Percentiles rank a stretch among this genome's conserved stretches.
phyloP scores from a whole-genome alignment of 345 rosid genomes.

The Hibiscus syriacus region DNA sequence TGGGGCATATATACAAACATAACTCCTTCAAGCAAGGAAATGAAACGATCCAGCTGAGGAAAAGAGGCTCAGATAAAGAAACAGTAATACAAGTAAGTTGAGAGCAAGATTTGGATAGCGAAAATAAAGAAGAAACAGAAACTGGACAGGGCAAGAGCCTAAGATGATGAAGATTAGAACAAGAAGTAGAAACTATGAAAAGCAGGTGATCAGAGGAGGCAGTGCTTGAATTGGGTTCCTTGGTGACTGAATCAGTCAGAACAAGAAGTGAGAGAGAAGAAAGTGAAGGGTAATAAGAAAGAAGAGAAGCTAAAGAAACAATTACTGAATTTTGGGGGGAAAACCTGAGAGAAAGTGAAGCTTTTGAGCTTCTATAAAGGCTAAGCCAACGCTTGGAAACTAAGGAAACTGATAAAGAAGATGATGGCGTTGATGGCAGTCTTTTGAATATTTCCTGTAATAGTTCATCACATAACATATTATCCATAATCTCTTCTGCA shows the following conservation, averaged over 20 bases:
- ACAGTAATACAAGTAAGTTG: slow-evolving; percentile 52
- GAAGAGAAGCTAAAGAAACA: slow-evolving; percentile 41
- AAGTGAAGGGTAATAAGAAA: slow-evolving; percentile 48
- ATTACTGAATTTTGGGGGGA: slow-evolving; percentile 23
- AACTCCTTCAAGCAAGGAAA: slow-evolving; percentile 58
- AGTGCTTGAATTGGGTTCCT: not conserved
- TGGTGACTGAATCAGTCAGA: slow-evolving; percentile 19
- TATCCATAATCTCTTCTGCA: slow-evolving; percentile 36
- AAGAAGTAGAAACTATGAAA: slow-evolving; percentile 38
- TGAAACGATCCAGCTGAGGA: slow-evolving; percentile 48
- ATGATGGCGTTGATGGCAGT: slow-evolving; percentile 32
- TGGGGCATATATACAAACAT: slow-evolving; percentile 29
- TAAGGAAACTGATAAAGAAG: slow-evolving; percentile 40
- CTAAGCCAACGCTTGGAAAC: slow-evolving; percentile 91
- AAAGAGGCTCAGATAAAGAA: slow-evolving; percentile 40
- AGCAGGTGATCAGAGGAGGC: slow-evolving; percentile 29
- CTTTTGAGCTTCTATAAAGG: slow-evolving; percentile 57
- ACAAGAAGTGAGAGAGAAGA: slow-evolving; percentile 44
- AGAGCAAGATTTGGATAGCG: slow-evolving; percentile 37
- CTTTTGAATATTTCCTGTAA: slow-evolving; percentile 65
- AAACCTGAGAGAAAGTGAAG: slow-evolving; percentile 59
- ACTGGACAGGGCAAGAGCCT: slow-evolving; percentile 52
- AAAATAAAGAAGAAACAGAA: slow-evolving; percentile 34
- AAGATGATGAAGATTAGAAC: slow-evolving; percentile 41
- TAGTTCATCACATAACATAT: slow-evolving; percentile 61